Base-by-base conservation (phyloP, 192 early-diverging fungal species). In the Podila minutissima region DNA sequence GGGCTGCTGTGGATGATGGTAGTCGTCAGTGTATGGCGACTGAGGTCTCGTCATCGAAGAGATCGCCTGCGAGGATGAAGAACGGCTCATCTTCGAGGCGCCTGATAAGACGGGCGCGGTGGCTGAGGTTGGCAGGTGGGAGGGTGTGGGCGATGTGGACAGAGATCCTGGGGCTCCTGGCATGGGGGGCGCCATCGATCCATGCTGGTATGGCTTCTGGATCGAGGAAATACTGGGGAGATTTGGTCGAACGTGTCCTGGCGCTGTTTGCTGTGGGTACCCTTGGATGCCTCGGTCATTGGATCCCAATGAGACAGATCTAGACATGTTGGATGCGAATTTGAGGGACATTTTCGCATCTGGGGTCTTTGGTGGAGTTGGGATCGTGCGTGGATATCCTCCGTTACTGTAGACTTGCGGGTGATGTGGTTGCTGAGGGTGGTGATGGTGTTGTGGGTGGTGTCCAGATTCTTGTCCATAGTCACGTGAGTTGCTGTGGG, bases 311-410 rank as follows among this genome's bases (percentile, higher is more conserved):
- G 77, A 81, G 50, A 69, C 46, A 1, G 77, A 81, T 13, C 77
- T 37, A 12, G 77, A 81, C 77, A 81, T 81, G 26, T n/a, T 69
- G 19, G 77, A 69, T 1, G 77, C 77, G 37, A 73, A 72, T 19
- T 73, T 68, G 6, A 81, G 46, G 11, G 77, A 60, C 17, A 33
- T 64, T 38, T 73, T 81, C 17, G 77, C 19, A 33, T 81, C 77
- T 7, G 77, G 77, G 2, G 77, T 81, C 71, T 73, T 81, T 51
- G 77, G 77, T 59, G 77, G 77, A 2, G 77, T 81, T 2, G 77
- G 71, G 5, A 81, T 81, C 0, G 62, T 69, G 12, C 77, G 66
- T 9, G 77, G 77, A 29, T 81, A 73, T 48, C 53, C 9, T 13
- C 60, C 69, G 0, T 65, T 59, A 5, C 66, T 71, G 49, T 64